A percentile compares a stretch with the other conserved stretches of the same genome.
Evolutionary conservation across 1,284 basidiomycete genomes (phyloP).

Genomic region (Marasmius tenuissimus): DNA sequence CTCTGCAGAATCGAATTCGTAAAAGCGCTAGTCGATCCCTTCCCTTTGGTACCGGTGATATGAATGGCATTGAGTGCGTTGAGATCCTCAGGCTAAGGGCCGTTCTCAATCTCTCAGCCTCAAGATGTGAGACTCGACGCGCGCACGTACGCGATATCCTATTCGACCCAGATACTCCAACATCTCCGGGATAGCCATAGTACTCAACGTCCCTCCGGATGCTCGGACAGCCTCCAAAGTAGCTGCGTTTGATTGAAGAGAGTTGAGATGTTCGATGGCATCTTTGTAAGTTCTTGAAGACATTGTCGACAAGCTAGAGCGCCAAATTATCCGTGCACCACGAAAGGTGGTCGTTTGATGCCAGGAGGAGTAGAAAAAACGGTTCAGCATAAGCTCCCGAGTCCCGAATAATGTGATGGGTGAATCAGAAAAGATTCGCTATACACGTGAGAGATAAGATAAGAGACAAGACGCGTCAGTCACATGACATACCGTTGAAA

Average conservation of each 20-base stretch:
- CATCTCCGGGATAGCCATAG: conserved; percentile 86
- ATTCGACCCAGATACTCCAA: conserved; percentile 87
- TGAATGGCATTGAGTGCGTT: conserved; percentile 93
- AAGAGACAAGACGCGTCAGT: not conserved
- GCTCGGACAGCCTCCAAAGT: conserved; percentile 84
- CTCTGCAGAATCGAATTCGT: conserved; percentile 74
- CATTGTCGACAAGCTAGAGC: conserved; percentile 32
- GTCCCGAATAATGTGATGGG: not conserved
- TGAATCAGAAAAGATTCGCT: too few relatives aligned
- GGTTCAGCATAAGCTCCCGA: conserved; percentile 5
- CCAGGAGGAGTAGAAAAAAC: not conserved
- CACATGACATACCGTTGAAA: not conserved
- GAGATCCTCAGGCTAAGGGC: conserved; percentile 71
- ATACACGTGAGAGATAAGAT: not conserved
- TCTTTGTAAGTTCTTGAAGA: conserved; percentile 70
- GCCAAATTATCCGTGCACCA: not conserved
- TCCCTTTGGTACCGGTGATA: conserved; percentile 98
- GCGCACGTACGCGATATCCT: conserved; percentile 76
- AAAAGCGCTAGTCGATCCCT: conserved; percentile 97
- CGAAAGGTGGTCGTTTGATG: too few relatives aligned
- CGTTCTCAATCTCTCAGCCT: not conserved
- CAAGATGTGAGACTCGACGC: conserved; percentile 11
- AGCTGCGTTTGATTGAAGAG: conserved; percentile 93
- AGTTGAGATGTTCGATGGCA: conserved; percentile 87
- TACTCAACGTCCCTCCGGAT: conserved; percentile 68